A percentile compares a stretch with the other conserved stretches of the same genome.
Conservation (phyloP, 139 green algal species). For the Chlamydomonas urium region DNA sequence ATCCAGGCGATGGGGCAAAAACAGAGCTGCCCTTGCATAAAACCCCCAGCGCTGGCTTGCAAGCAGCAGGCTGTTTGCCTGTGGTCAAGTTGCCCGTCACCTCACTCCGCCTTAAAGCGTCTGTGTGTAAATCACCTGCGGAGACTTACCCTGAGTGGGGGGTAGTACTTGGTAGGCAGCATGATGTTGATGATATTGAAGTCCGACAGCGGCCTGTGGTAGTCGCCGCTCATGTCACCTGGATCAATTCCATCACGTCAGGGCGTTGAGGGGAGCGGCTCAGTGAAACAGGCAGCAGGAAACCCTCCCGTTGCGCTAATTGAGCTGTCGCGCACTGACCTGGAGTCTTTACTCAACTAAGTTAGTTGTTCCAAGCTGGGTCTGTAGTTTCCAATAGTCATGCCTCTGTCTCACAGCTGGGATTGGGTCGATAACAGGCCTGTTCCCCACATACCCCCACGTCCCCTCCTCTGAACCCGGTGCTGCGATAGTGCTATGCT, state of each 20-base stretch:
- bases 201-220: slow-evolving; percentile 3
- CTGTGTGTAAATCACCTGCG: too few relatives aligned
- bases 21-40: too few relatives aligned
- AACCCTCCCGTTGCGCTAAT: not conserved
- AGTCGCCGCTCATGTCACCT: slow-evolving; percentile 10
- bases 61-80: too few relatives aligned
- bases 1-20: too few relatives aligned
- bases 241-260: not conserved
- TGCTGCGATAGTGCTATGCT: not conserved
- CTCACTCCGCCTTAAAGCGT: too few relatives aligned
- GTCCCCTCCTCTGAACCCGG: not conserved
- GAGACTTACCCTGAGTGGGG: not conserved
- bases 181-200: slow-evolving; percentile 21
- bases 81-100: too few relatives aligned
- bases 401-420: not conserved
- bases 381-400: not conserved
- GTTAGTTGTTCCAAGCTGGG: not conserved
- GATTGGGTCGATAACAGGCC: not conserved
- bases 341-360: not conserved
- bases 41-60: too few relatives aligned
- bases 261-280: not conserved
- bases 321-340: not conserved
- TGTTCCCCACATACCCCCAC: not conserved
- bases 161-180: slow-evolving; percentile 20
- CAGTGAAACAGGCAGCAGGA: not conserved